Evolutionary conservation across 1,139 yeast genomes (phyloP), one percentile per base, ranked within the genome.

Genomic region (Zhuliangozyma blackwelliae): DNA sequence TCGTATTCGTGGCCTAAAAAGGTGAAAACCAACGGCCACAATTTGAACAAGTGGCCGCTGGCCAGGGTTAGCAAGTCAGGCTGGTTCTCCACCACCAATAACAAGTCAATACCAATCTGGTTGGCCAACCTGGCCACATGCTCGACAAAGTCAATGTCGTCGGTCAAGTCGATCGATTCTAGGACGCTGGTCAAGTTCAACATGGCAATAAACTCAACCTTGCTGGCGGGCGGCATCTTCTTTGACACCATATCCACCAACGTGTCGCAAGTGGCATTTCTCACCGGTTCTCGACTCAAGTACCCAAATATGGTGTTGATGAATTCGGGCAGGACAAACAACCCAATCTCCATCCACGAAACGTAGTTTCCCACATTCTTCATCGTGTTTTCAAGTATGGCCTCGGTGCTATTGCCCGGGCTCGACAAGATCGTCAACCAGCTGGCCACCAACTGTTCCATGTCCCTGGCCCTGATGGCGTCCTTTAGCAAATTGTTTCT

Each of bases 281-380:
- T 75, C 37, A 38, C 39, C 30, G 69, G 65, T 23, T 53, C 52
- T 41, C 63, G 65, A 29, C 71, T 75, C 46, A 90, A 68, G 51
- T 77, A 82, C 40, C 75, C 77, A 49, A 82, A 80, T 31, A 94
- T 73, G 34, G 77, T 58, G 34, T 71, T 68, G 48, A 89, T 71
- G 51, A 79, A 83, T 31, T 77, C 77, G 16, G 81, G 75, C 36
- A 80, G 79, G 27, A 90, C 77, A 42, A 94, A 82, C 44, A 92
- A 66, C 25, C 81, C 71, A 44, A 92, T 86, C 53, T 94, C 98
- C 61, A 92, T 88, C 99, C 99, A 94, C 25, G 90, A 82, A 23
- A 89, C 86, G 72, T 86, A 94, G 19, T 80, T 79, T 7, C 97
- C 97, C 39, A 92, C 76, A 39, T 81, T 80, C 38, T 71, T 69